Evolutionary conservation across 441 rosid genomes (phyloP), one percentile per base, ranked within the genome.

Genomic region (Lepidium campestre): DNA sequence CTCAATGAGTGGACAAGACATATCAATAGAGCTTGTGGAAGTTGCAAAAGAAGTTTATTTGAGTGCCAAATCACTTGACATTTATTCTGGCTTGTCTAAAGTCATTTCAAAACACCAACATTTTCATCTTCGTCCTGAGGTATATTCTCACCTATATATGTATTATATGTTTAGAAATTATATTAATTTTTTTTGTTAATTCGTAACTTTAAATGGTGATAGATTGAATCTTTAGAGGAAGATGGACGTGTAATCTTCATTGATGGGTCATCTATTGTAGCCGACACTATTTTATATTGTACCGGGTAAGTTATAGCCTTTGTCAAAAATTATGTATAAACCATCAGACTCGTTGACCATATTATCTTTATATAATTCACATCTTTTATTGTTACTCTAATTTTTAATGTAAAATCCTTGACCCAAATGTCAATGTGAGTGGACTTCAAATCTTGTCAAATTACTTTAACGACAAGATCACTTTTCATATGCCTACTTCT

Each of bases 281-380:
- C 94, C 1, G 83, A 91, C 64, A 78, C 94, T 5, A 80, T 89
- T 70, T 14, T 91, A 5, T 86, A 89, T 44, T 91, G 97, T 88
- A 89, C 94, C 3, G 96, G 97, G 97, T 91, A 86, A 74, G 25
- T 55, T 32, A 22, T n/a, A n/a, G n/a, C n/a, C n/a, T n/a, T n/a
- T n/a, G n/a, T n/a, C n/a, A n/a, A n/a, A n/a, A n/a, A n/a, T n/a
- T n/a, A 25, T 25, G 27, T 25, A 2, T 25, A 3, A 25, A 42
- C 22, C 46, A 41, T 4, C 32, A 45, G 25, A n/a, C 10, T 40
- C 27, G 27, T 23, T 23, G 27, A 23, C 3, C 27, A 23, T 0
- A 23, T 23, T 23, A 23, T 5, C 27, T 23, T 23, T 4, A 23
- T 23, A 23, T 23, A 23, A 23, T 23, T 23, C 27, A 23, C 27